Evolutionary conservation across 1,284 basidiomycete species (phyloP).

Genomic region (Coriolopsis trogii): DNA sequence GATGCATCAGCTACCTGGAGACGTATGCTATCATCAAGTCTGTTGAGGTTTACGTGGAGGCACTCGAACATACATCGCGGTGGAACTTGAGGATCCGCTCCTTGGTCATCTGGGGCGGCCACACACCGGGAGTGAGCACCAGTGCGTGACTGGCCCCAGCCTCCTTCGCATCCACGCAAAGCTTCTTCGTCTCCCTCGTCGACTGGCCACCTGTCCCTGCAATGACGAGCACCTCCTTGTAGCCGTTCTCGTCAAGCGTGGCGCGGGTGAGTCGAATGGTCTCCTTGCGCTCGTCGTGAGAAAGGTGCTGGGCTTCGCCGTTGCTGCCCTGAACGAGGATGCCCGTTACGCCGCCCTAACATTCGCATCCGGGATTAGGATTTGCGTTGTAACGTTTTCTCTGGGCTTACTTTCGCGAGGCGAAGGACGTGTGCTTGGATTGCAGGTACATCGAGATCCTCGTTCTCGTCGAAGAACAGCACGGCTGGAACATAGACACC

Average conservation of each 20-base stretch:
- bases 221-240: conserved; percentile 70
- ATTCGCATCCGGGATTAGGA: not conserved
- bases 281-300: conserved; percentile 65
- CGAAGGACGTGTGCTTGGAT: conserved; percentile 68
- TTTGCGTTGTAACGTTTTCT: too few relatives aligned
- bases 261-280: conserved; percentile 69
- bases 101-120: conserved; percentile 63
- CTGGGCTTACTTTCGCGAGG: conserved; percentile 67
- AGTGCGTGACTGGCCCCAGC: conserved; percentile 81
- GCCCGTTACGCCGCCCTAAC: conserved; percentile 68
- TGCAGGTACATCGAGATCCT: conserved; percentile 63
- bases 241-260: conserved; percentile 76
- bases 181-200: conserved; percentile 80
- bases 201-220: conserved; percentile 87
- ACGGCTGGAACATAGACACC: conserved; percentile 79
- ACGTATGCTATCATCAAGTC: not conserved
- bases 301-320: conserved; percentile 81
- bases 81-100: conserved; percentile 69
- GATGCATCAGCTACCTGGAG: conserved; percentile 77
- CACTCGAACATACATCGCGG: conserved; percentile 45
- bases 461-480: conserved; percentile 66
- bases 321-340: conserved; percentile 80
- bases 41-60: not conserved
- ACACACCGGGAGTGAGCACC: conserved; percentile 73
- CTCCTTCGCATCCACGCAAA: conserved; percentile 77